Evolutionary conservation across 805 yeast genomes (phyloP).

Genomic region (Kodamaea lidongshanica): DNA sequence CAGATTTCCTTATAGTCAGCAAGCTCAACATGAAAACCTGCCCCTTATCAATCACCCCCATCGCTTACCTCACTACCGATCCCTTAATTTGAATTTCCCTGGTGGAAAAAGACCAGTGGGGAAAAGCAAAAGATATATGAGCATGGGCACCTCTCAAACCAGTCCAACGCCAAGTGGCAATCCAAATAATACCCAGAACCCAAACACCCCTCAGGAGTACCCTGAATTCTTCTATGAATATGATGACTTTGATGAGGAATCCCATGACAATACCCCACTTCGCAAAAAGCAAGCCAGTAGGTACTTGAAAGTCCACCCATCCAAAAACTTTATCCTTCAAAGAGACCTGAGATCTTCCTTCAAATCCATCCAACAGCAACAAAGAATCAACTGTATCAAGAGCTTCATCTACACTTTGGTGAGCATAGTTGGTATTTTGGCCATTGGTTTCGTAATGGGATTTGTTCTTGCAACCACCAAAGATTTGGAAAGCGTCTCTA

Average conservation of each 20-base stretch:
- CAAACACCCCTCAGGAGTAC: constrained; percentile 1
- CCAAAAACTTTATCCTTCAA: constrained; percentile 23
- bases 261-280: no score
- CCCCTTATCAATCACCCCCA: constrained; percentile 23
- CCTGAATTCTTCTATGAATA: constrained; percentile 27
- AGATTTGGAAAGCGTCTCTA: constrained; percentile 63
- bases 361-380: constrained; percentile 7
- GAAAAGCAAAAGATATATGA: constrained; percentile 30
- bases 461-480: constrained; percentile 81
- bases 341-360: constrained; percentile 19
- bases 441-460: constrained; percentile 75
- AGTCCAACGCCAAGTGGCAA: constrained; percentile 6
- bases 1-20: constrained; percentile 30
- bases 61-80: constrained; percentile 36
- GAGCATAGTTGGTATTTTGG: constrained; percentile 45
- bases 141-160: constrained; percentile 27
- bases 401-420: constrained; percentile 39
- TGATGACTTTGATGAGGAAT: constrained; percentile 33
- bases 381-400: constrained; percentile 20
- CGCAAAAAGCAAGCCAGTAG: constrained; percentile 5
- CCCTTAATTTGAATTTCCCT: constrained; percentile 31
- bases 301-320: constrained; percentile 16
- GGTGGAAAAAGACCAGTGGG: constrained; percentile 16
- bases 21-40: constrained; percentile 22
- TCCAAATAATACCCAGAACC: not conserved